Percentiles rank a stretch among this genome's conserved stretches.
Conservation (phyloP, 129 eudicot genomes). For the Flaveria sonorensis region DNA sequence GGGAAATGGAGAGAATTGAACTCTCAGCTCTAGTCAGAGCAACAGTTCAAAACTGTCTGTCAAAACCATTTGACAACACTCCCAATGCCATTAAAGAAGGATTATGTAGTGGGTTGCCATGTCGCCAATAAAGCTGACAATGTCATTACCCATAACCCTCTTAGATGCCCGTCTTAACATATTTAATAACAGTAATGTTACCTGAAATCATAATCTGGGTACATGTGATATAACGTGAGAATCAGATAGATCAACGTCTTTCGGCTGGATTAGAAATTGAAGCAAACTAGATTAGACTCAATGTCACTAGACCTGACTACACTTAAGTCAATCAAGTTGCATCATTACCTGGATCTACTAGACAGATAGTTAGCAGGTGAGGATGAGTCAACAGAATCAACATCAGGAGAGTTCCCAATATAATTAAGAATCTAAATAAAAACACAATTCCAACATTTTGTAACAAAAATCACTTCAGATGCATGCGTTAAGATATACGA, state of each 20-base stretch:
- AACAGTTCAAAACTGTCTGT: conserved; percentile 96
- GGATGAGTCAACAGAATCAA: conserved; percentile 44
- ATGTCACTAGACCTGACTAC: conserved; percentile 24
- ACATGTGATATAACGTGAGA: conserved; percentile 85
- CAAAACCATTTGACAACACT: conserved; percentile 99
- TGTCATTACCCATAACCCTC: conserved; percentile 99
- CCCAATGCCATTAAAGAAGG: conserved; percentile 60
- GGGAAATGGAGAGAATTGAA: conserved; percentile 99
- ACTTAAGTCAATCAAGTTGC: conserved; percentile 11
- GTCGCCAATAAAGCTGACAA: conserved; percentile 90
- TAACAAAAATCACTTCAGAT: neutral
- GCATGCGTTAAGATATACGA: neutral
- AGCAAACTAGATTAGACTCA: conserved; percentile 20
- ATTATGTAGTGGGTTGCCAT: conserved; percentile 90
- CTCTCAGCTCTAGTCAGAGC: conserved; percentile 97
- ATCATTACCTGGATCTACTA: conserved; percentile 71
- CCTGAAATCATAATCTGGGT: conserved; percentile 98
- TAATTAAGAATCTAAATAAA: conserved; percentile 69
- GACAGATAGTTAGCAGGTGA: conserved; percentile 67
- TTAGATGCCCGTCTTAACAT: conserved; percentile 17
- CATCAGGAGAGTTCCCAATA: conserved; percentile 76
- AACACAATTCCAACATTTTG: conserved; percentile 18
- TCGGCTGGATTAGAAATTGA: conserved; percentile 62
- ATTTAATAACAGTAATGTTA: conserved; percentile 34
- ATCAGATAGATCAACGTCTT: conserved; percentile 86